Evolutionary conservation across 2,329 filamentous ascomycete species (phyloP), one percentile per base, ranked within the genome.

Genomic region (Coniochaeta ligniaria): DNA sequence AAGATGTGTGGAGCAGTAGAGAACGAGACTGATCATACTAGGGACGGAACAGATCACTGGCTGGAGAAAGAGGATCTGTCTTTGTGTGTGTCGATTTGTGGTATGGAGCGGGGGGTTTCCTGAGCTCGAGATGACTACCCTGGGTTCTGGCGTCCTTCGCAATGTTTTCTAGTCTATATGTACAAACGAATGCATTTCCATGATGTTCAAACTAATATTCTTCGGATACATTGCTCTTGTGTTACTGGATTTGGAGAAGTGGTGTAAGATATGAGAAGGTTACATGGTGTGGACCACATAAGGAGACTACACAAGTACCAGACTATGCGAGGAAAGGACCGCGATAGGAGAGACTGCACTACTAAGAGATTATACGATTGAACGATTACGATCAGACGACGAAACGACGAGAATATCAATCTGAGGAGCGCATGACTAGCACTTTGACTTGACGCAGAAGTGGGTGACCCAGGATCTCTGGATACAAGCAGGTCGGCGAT

Each of bases 111-210:
- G 38, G 47, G 24, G 20, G 22, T 50, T 52, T n/a, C 24, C 22
- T 6, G 47, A 31, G 24, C 47, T 52, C 47, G 26, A 52, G 12
- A 52, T n/a, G 47, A 52, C 31, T 57, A 35, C 22, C 54, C 35
- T 57, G 54, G 54, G 54, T 38, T 38, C 35, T 57, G 54, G 54
- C 54, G 54, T 57, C 28, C n/a, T 38, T 38, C 20, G 33, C 24
- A 28, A 31, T 38, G 17, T 57, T 57, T 57, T 57, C 35, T 33
- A 24, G 28, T 5, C 33, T 38, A 22, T 24, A 56, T 57, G 54
- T 57, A 57, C 31, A 38, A 57, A 36, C 22, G 33, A 52, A 57
- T 57, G 54, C 54, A 57, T 57, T 57, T 57, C 8, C 14, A 45
- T 45, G 41, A 50, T 26, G 45, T 50, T 50, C 20, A 50, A 26